Evolutionary conservation across 2,329 filamentous ascomycete species (phyloP).

Genomic region (Orbilia blumenaviensis): DNA sequence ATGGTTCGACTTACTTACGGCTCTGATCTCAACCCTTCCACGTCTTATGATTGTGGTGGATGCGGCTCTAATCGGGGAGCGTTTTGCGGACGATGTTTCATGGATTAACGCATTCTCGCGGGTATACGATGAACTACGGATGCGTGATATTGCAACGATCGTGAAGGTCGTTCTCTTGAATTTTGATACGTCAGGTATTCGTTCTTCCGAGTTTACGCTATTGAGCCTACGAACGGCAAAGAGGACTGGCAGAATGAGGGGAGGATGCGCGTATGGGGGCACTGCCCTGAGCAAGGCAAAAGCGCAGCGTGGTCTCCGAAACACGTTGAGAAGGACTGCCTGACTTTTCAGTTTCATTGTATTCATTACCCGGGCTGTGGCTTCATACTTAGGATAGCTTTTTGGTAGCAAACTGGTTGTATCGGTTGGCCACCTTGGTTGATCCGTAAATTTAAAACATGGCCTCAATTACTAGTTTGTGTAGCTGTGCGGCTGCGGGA

Average conservation of each 20-base stretch:
- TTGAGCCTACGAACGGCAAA: neutral
- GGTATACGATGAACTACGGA: neutral
- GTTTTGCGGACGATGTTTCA: slow-evolving; percentile 4
- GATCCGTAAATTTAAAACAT: too few relatives aligned
- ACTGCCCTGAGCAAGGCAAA: neutral
- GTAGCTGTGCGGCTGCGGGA: too few relatives aligned
- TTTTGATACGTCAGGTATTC: neutral
- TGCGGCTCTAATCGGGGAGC: neutral
- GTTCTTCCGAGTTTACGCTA: neutral
- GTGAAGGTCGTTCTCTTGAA: slow-evolving; percentile 13
- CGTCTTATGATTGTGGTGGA: neutral
- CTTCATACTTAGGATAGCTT: too few relatives aligned
- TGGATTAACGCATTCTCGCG: neutral
- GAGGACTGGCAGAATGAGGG: neutral
- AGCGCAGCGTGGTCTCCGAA: neutral
- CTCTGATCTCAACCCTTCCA: neutral
- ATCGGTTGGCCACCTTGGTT: too few relatives aligned
- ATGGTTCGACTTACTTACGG: neutral
- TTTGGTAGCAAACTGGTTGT: too few relatives aligned
- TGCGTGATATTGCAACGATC: neutral
- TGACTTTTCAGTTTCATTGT: neutral
- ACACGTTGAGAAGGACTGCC: neutral
- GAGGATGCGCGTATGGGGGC: neutral
- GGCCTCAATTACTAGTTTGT: too few relatives aligned
- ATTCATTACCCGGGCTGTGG: too few relatives aligned